A percentile compares a stretch with the other conserved stretches of the same genome.
These are phyloP conservation scores for Coelastrella sp. DNA, from an alignment of 139 green algal genomes.

Conservation along the genomic window DNA sequence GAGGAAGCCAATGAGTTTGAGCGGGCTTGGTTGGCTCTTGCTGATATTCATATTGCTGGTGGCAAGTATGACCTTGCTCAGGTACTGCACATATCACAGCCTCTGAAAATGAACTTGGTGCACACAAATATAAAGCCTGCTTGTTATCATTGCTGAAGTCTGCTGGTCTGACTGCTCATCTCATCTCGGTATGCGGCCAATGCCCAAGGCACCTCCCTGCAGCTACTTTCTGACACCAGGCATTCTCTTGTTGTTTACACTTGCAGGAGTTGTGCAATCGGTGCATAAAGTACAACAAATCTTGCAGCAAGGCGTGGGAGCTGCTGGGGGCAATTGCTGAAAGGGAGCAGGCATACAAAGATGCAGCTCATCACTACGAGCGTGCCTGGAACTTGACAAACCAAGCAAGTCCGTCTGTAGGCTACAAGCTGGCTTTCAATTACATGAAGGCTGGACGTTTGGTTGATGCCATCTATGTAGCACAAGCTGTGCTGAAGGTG, in stretches of 20 bases:
- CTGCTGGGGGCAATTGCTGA: constrained; percentile 81
- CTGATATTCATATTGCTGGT: constrained; percentile 82
- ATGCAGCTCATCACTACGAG: constrained; percentile 84
- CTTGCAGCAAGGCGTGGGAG: constrained; percentile 83
- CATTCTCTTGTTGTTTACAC: no score
- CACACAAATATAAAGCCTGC: no score
- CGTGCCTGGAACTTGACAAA: constrained; percentile 71
- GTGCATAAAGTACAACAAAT: constrained; percentile 89
- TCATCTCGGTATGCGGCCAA: neutral
- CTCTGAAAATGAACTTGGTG: no score
- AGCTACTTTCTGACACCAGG: no score
- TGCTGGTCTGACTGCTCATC: no score
- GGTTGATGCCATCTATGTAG: constrained; percentile 36
- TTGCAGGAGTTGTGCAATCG: constrained; percentile 80
- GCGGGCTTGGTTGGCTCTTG: constrained; percentile 82
- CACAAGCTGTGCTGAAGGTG: constrained; percentile 66
- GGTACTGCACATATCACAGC: neutral
- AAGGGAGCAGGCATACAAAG: constrained; percentile 82
- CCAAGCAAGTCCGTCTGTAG: constrained; percentile 45
- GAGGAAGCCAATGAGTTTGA: constrained; percentile 85
- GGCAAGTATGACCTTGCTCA: constrained; percentile 75
- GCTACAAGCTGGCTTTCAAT: constrained; percentile 88
- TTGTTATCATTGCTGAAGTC: no score
- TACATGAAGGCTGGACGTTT: constrained; percentile 78
- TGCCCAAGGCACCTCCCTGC: neutral